Evolutionary conservation across 2,329 filamentous ascomycete genomes (phyloP).

Genomic region (Calonectria montana): DNA sequence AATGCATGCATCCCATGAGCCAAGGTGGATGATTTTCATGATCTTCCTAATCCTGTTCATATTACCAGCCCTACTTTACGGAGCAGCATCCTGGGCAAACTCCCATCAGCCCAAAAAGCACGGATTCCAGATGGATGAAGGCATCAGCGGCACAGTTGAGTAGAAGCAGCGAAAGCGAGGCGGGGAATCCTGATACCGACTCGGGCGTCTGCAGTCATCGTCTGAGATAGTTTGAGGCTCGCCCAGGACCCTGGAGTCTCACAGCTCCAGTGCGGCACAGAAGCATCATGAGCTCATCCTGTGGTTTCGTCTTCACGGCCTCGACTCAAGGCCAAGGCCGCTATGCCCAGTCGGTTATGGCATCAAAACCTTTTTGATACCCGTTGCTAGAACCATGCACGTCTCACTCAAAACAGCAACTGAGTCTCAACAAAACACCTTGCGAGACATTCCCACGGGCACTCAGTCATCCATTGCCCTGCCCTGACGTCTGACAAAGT

Average conservation of each 20-base stretch:
- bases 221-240: constrained; percentile 8
- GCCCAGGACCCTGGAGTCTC: constrained; percentile 10
- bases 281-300: constrained; percentile 15
- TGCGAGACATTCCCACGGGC: constrained; percentile 21
- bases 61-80: not conserved
- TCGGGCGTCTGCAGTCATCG: not conserved
- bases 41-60: not conserved
- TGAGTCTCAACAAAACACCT: constrained; percentile 22
- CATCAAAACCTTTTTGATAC: not conserved
- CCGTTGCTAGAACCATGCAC: constrained; percentile 27
- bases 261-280: constrained; percentile 12
- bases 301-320: not conserved
- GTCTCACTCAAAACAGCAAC: constrained; percentile 30
- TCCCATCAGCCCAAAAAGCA: not conserved
- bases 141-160: not conserved
- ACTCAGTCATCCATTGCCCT: not conserved
- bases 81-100: not conserved
- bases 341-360: not conserved
- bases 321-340: constrained; percentile 2
- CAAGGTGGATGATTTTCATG: constrained; percentile 4
- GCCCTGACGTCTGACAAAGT: not conserved
- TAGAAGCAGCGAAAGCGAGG: not conserved
- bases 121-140: not conserved
- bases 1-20: constrained; percentile 2
- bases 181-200: not conserved